Percentiles rank a stretch among this genome's conserved stretches.
These are phyloP conservation scores for Saturnispora sekii DNA, from an alignment of 805 yeast genomes.

Conservation along the genomic window DNA sequence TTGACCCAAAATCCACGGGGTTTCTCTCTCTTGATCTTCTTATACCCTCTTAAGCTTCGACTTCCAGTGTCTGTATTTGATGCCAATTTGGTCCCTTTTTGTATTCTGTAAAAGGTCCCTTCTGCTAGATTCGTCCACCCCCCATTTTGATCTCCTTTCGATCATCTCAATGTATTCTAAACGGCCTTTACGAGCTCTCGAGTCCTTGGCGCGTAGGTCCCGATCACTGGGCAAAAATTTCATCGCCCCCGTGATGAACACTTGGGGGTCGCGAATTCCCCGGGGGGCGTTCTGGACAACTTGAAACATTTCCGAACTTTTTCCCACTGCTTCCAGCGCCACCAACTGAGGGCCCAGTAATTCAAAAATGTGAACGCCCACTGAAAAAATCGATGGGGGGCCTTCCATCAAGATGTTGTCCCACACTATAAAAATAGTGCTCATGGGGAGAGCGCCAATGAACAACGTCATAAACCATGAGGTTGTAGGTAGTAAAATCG, in stretches of 20 bases:
- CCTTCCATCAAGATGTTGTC: constrained; percentile 92
- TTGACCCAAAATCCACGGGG: constrained; percentile 45
- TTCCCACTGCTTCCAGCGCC: constrained; percentile 5
- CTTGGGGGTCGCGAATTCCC: constrained; percentile 24
- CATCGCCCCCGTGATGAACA: not conserved
- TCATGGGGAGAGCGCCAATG: constrained; percentile 83
- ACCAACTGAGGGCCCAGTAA: constrained; percentile 49
- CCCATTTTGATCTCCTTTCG: constrained; percentile 3
- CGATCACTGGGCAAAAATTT: not conserved
- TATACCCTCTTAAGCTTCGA: constrained; percentile 30
- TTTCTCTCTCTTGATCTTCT: constrained; percentile 46
- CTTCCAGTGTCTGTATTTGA: constrained; percentile 3
- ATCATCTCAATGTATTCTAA: not conserved
- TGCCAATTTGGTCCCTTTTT: constrained; percentile 1
- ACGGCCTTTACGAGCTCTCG: constrained; percentile 2
- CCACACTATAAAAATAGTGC: constrained; percentile 84
- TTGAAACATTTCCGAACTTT: constrained; percentile 48
- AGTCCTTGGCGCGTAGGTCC: constrained; percentile 4
- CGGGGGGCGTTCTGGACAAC: constrained; percentile 78
- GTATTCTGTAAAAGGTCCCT: not conserved
- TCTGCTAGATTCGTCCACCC: constrained; percentile 4
- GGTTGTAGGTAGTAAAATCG: constrained; percentile 86
- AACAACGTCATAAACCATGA: constrained; percentile 98
- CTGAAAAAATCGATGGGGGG: constrained; percentile 73
- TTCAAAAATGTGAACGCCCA: constrained; percentile 72